A percentile compares a stretch with the other conserved stretches of the same genome.
Evolutionary conservation across 441 rosid species (phyloP).

Genomic region (Gossypium davidsonii): DNA sequence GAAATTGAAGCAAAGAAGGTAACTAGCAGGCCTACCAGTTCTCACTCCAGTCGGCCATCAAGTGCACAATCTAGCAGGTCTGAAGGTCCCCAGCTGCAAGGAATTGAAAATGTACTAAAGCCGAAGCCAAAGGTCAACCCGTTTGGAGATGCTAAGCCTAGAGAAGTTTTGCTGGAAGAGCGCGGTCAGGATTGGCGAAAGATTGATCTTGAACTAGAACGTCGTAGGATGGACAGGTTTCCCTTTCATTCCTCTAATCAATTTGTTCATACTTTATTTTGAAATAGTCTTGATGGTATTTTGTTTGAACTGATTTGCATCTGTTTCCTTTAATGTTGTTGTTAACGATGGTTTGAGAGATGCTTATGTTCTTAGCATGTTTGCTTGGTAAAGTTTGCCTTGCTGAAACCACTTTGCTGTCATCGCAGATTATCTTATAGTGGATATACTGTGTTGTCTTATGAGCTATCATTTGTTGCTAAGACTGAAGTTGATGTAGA

Average conservation of each 20-base stretch:
- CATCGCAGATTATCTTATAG: not conserved
- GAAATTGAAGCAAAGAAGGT: slow-evolving; percentile 72
- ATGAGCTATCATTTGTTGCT: not conserved
- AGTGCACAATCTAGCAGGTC: slow-evolving; percentile 89
- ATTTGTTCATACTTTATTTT: not conserved
- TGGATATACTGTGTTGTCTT: not conserved
- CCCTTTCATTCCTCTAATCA: not conserved
- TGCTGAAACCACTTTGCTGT: not conserved
- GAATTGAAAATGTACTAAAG: slow-evolving; percentile 51
- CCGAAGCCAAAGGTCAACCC: slow-evolving; percentile 84
- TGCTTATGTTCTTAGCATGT: not conserved
- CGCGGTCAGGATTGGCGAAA: slow-evolving; percentile 95
- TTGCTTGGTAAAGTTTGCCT: not conserved
- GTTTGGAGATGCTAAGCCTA: slow-evolving; percentile 90
- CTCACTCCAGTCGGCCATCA: slow-evolving; percentile 89
- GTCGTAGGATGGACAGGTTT: slow-evolving; percentile 75
- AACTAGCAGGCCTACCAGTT: slow-evolving; percentile 68
- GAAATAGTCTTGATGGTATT: not conserved
- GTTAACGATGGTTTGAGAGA: not conserved
- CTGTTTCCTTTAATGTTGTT: not conserved
- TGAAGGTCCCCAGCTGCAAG: slow-evolving; percentile 49
- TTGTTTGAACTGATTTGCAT: not conserved
- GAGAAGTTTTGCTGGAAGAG: slow-evolving; percentile 85
- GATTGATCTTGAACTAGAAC: slow-evolving; percentile 86
- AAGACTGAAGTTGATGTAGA: not conserved